phyloP scores from a whole-genome alignment of 441 rosid genomes.

The Pelargonium citronellum region DNA sequence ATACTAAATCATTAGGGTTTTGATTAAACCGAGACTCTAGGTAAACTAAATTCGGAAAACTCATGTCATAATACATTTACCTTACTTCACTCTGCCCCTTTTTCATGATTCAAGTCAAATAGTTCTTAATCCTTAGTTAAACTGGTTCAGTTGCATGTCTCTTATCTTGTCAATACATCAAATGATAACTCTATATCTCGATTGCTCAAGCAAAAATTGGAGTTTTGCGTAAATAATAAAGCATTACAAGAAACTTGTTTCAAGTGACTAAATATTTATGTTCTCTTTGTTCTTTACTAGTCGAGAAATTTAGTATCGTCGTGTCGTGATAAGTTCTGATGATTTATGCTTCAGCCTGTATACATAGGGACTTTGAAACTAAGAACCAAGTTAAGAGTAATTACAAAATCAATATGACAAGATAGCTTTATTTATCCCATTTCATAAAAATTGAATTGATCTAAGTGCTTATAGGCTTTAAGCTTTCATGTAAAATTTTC shows the following conservation, averaged over 20 bases:
- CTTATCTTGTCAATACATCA: no score
- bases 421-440: neutral
- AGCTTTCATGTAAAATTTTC: no score
- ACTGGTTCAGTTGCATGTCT: neutral
- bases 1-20: neutral
- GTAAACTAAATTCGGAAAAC: neutral
- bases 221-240: no score
- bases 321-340: neutral
- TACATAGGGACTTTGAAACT: neutral
- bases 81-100: neutral
- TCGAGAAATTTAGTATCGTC: neutral
- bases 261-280: no score
- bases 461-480: no score
- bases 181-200: neutral
- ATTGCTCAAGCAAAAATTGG: neutral
- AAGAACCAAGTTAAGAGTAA: neutral
- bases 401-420: neutral
- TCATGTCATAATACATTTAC: no score
- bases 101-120: neutral
- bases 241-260: no score
- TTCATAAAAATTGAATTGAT: neutral
- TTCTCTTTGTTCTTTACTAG: neutral
- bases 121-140: neutral
- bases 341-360: neutral
- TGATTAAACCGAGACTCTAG: neutral